Evolutionary conservation across 192 early-diverging fungal genomes (phyloP).

Genomic region (Dissophora globulifera): DNA sequence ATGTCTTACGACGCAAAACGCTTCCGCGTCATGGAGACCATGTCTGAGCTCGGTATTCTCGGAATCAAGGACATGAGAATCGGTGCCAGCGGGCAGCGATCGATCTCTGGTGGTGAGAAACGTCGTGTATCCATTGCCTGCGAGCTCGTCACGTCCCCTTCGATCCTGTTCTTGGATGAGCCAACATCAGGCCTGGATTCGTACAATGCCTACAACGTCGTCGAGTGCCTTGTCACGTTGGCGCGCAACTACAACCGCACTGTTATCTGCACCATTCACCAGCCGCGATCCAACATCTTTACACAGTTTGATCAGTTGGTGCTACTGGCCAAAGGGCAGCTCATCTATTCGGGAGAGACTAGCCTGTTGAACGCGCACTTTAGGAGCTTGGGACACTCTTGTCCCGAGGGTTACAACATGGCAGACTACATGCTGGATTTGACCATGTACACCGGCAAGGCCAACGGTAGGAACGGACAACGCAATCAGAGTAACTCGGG

Average conservation of each 20-base stretch:
- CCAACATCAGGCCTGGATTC: slow-evolving; percentile 88
- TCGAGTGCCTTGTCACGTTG: slow-evolving; percentile 86
- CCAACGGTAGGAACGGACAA: background rate
- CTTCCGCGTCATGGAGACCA: slow-evolving; percentile 78
- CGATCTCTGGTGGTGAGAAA: slow-evolving; percentile 93
- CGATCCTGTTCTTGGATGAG: slow-evolving; percentile 92
- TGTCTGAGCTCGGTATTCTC: slow-evolving; percentile 88
- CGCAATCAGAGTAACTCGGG: slow-evolving; percentile 18
- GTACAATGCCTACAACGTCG: slow-evolving; percentile 94
- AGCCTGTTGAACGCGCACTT: slow-evolving; percentile 74
- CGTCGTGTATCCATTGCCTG: slow-evolving; percentile 94
- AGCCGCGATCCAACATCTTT: slow-evolving; percentile 93
- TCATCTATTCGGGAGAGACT: slow-evolving; percentile 87
- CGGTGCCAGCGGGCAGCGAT: slow-evolving; percentile 73
- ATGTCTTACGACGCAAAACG: slow-evolving; percentile 76
- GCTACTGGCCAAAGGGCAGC: slow-evolving; percentile 81
- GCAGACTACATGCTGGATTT: slow-evolving; percentile 87
- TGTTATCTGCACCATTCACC: slow-evolving; percentile 94
- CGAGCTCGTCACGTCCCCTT: slow-evolving; percentile 90
- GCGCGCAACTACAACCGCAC: slow-evolving; percentile 73
- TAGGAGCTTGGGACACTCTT: slow-evolving; percentile 77
- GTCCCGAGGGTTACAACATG: slow-evolving; percentile 90
- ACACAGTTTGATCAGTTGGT: slow-evolving; percentile 90
- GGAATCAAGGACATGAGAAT: slow-evolving; percentile 84
- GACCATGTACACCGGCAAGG: slow-evolving; percentile 61